These are phyloP conservation scores for Phialophora chinensis DNA, from an alignment of 2,329 filamentous ascomycete genomes.

Conservation along the genomic window DNA sequence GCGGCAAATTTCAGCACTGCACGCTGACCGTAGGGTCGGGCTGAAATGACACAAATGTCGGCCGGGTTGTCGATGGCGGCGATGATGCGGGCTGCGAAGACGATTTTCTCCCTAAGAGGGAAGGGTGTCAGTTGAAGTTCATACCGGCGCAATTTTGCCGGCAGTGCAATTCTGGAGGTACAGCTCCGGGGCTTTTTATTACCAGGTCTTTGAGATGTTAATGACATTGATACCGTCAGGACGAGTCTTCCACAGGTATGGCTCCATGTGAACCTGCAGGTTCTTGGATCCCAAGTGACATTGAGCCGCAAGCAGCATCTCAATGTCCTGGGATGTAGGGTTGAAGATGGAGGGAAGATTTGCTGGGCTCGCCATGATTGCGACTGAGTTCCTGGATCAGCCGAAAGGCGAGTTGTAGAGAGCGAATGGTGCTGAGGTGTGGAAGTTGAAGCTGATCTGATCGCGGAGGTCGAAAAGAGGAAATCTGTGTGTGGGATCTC, in stretches of 20 bases:
- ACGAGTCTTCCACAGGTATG: constrained; percentile 99
- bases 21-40: constrained; percentile 99
- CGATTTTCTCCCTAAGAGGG: constrained; percentile 90
- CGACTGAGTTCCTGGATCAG: constrained; percentile 57
- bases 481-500: constrained; percentile 8
- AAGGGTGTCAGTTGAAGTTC: constrained; percentile 17
- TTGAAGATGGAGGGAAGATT: constrained; percentile 96
- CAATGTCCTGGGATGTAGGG: constrained; percentile 96
- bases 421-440: constrained; percentile 41
- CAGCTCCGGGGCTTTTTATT: constrained; percentile 47
- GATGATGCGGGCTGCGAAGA: constrained; percentile 98
- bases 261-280: constrained; percentile 99
- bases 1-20: constrained; percentile 99
- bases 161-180: neutral
- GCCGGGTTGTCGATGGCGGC: constrained; percentile 99
- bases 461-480: neutral
- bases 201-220: constrained; percentile 99
- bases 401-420: constrained; percentile 53
- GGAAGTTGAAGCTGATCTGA: constrained; percentile 22
- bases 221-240: constrained; percentile 97
- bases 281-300: constrained; percentile 98
- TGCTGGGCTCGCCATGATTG: constrained; percentile 70
- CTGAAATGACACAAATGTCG: constrained; percentile 99
- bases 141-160: neutral
- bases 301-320: constrained; percentile 98